phyloP scores from a whole-genome alignment of 306 rosid genomes.

The Abrus pulchellus region DNA sequence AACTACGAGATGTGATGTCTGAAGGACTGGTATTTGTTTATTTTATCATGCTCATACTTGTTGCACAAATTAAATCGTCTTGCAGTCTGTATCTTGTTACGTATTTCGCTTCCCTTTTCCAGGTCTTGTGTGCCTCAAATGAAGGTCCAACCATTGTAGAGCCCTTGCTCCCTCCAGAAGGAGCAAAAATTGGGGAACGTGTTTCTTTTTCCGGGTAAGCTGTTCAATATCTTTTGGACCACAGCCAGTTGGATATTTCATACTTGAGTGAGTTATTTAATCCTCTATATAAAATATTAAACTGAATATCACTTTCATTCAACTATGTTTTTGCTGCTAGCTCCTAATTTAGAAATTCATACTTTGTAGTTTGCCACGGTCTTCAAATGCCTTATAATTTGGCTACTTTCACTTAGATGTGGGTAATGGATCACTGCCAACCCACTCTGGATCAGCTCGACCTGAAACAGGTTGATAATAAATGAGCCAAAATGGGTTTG shows the following conservation, averaged over 20 bases:
- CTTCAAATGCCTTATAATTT: slow-evolving; percentile 17
- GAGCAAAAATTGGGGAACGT: slow-evolving; percentile 82
- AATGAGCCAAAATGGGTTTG: not conserved
- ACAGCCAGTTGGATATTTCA: slow-evolving; percentile 27
- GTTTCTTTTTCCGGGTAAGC: slow-evolving; percentile 82
- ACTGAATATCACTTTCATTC: slow-evolving; percentile 17
- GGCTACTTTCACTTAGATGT: not conserved
- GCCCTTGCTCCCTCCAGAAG: slow-evolving; percentile 94
- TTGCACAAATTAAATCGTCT: slow-evolving; percentile 28
- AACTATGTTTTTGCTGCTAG: slow-evolving; percentile 22
- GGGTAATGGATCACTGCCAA: not conserved
- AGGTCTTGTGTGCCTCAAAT: slow-evolving; percentile 94
- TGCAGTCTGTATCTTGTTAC: slow-evolving; percentile 26
- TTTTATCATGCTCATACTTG: slow-evolving; percentile 1
- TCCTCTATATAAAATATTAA: slow-evolving; percentile 27
- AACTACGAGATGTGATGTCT: slow-evolving; percentile 91
- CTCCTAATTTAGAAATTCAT: not conserved
- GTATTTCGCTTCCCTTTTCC: slow-evolving; percentile 43
- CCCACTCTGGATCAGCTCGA: not conserved
- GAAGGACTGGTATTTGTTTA: slow-evolving; percentile 82
- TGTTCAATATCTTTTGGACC: slow-evolving; percentile 34
- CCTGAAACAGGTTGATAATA: slow-evolving; percentile 3
- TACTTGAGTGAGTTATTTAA: slow-evolving; percentile 1
- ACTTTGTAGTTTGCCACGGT: slow-evolving; percentile 1
- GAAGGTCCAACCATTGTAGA: slow-evolving; percentile 86